These are phyloP conservation scores for Naganishia liquefaciens DNA, from an alignment of 1,284 basidiomycete genomes.

Conservation along the genomic window DNA sequence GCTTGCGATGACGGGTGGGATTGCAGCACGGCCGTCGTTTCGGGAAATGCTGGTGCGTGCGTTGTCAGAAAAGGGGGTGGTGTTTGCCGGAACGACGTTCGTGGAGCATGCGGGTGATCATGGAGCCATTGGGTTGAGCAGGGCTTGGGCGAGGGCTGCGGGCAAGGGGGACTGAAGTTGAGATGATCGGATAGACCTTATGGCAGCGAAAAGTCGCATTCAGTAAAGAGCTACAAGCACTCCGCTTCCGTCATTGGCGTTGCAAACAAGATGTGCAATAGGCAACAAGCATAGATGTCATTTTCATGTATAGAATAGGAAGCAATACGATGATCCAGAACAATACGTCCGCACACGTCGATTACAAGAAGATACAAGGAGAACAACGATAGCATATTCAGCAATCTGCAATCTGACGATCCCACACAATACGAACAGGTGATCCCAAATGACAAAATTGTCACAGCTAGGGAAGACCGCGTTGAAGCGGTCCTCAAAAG, in stretches of 20 bases:
- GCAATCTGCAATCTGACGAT: not conserved
- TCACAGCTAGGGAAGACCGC: not conserved
- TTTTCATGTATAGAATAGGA: not conserved
- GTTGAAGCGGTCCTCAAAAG: not conserved
- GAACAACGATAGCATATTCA: conserved; percentile 16
- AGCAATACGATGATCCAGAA: not conserved
- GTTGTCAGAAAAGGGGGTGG: conserved; percentile 61
- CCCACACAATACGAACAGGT: conserved; percentile 16
- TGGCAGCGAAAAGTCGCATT: no score
- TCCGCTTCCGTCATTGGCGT: no score
- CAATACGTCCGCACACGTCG: not conserved
- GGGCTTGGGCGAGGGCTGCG: conserved; percentile 6
- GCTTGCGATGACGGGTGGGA: conserved; percentile 60
- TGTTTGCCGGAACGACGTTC: conserved; percentile 65
- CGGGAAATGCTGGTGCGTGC: conserved; percentile 61
- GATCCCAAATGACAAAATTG: conserved; percentile 3
- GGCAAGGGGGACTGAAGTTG: not conserved
- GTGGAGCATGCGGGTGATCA: conserved; percentile 66
- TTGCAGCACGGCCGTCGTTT: conserved; percentile 38
- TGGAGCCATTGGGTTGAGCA: conserved; percentile 61
- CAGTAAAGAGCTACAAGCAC: no score
- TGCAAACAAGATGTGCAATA: no score
- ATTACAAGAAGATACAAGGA: not conserved
- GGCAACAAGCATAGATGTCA: not conserved
- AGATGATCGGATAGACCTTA: not conserved